Evolutionary conservation across 306 rosid species (phyloP).

Genomic region (Trifolium pratense): DNA sequence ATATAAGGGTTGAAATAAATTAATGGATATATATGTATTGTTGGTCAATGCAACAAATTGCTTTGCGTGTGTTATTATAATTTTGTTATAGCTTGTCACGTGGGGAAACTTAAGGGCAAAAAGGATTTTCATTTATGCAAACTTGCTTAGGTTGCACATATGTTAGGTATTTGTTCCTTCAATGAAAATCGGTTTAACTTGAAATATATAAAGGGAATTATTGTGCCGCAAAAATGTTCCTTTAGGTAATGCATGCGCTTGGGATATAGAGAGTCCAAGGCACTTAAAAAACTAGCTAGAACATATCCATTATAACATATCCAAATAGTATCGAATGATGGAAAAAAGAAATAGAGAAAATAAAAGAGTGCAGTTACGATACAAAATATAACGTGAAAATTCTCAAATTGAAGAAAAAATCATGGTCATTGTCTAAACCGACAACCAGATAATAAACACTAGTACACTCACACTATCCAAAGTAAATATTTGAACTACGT

Average conservation of each 20-base stretch:
- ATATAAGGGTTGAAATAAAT: background rate
- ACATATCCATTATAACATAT: constrained; percentile 18
- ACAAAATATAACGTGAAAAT: too few relatives aligned
- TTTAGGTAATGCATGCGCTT: background rate
- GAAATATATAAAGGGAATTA: constrained; percentile 6
- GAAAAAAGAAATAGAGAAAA: too few relatives aligned
- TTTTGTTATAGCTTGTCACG: constrained; percentile 36
- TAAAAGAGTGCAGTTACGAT: too few relatives aligned
- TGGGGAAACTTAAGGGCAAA: constrained; percentile 15
- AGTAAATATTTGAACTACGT: too few relatives aligned
- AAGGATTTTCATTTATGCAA: constrained; percentile 16
- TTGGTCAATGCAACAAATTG: constrained; percentile 46
- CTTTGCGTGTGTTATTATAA: constrained; percentile 43
- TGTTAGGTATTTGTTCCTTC: constrained; percentile 37
- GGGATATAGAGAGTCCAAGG: background rate
- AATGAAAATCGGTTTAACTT: constrained; percentile 5
- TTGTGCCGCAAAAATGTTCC: constrained; percentile 13
- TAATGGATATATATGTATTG: background rate
- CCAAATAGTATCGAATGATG: too few relatives aligned
- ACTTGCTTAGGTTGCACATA: constrained; percentile 15
- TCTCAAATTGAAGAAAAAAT: too few relatives aligned
- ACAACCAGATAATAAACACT: too few relatives aligned
- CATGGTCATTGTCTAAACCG: too few relatives aligned
- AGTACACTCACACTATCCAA: too few relatives aligned
- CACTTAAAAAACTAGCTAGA: background rate